Conservation (phyloP, 2,329 filamentous ascomycete species). For the Stachybotrys chartarum region DNA sequence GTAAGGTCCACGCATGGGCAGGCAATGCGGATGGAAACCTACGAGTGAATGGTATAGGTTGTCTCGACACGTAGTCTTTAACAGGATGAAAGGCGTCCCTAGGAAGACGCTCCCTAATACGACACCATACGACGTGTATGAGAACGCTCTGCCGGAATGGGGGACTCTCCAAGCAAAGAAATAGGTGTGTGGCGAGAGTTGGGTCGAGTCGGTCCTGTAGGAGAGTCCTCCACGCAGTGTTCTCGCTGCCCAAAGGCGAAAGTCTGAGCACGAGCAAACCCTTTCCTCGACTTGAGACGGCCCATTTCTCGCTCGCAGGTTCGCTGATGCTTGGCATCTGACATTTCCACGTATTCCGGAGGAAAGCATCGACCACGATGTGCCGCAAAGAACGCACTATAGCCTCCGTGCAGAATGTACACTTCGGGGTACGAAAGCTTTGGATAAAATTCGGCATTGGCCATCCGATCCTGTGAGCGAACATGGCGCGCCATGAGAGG, state of each 20-base stretch:
- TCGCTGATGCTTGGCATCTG: conserved; percentile 79
- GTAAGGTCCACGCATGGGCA: no score
- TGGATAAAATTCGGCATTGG: conserved; percentile 83
- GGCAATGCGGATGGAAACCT: no score
- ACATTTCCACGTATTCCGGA: conserved; percentile 96
- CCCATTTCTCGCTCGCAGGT: conserved; percentile 94
- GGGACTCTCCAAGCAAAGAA: conserved; percentile 39
- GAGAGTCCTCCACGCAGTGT: conserved; percentile 49
- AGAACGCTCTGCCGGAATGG: conserved; percentile 40
- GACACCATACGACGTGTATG: conserved; percentile 57
- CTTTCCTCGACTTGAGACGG: conserved; percentile 82
- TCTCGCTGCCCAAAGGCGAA: conserved; percentile 84
- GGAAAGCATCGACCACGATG: conserved; percentile 80
- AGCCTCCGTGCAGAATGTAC: conserved; percentile 94
- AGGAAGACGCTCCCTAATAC: conserved; percentile 35
- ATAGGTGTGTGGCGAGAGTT: conserved; percentile 30
- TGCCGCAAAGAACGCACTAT: conserved; percentile 83
- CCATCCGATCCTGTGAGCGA: conserved; percentile 77
- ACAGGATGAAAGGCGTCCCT: not conserved
- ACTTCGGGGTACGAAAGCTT: conserved; percentile 90
- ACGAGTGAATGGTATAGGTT: no score
- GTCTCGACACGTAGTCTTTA: no score
- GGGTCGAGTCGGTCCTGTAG: conserved; percentile 43
- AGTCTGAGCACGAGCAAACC: conserved; percentile 80
- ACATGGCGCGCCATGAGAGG: conserved; percentile 95